Evolutionary conservation across 2,329 filamentous ascomycete species (phyloP), one percentile per base, ranked within the genome.

Genomic region (Colletotrichum sp.): DNA sequence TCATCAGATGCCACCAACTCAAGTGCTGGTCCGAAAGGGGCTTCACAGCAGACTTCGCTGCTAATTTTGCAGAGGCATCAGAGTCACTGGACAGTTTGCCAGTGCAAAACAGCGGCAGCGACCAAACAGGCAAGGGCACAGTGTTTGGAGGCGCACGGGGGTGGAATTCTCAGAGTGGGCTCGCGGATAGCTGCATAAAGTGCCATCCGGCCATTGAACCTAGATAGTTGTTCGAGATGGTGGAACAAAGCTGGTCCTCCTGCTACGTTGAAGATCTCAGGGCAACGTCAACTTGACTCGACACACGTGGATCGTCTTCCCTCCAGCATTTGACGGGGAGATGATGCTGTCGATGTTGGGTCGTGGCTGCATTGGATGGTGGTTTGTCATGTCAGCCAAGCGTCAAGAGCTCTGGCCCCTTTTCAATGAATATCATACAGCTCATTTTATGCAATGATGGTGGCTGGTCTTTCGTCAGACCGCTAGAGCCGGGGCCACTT

Each of bases 251-350:
- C 86, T 84, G 83, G 77, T 77, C 79, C 78, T 79, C 77, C 78
- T 79, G 59, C 64, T 34, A 73, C 64, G 48, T 57, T 73, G 73
- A 65, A 52, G 26, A 73, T 68, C 43, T 73, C 64, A 68, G 73
- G 64, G 57, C 64, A 65, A 68, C 65, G 18, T 52, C 43, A 73
- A 82, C 84, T 87, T 86, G 88, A 90, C 88, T 90, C 88, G 88
- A 88, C 87, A 89, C 87, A 89, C 86, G 87, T 89, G 87, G 87
- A 85, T 79, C 82, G 79, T 77, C 76, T 80, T 75, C 78, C 77
- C 79, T 77, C 77, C 28, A 72, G 69, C 72, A 9, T 48, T 21
- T 72, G 21, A 55, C n/a, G 34, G 10, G 24, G 26, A 75, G 28
- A 65, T 59, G 68, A 52, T 66, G 26, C 43, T 26, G 43, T 13